phyloP scores from a whole-genome alignment of 148 eudicot species.

The Polygonum aviculare region DNA sequence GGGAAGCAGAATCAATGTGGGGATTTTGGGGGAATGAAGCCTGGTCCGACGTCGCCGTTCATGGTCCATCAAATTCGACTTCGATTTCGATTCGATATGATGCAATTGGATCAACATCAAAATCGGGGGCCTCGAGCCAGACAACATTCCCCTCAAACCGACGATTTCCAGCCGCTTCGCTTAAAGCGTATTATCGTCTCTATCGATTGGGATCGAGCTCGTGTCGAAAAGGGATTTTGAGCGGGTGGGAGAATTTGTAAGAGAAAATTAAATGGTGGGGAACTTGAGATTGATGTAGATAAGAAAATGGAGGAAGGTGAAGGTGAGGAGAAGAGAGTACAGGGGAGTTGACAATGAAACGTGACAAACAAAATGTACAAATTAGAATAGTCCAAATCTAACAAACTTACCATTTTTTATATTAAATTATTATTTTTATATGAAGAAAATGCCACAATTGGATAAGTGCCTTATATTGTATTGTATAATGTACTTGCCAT shows the following conservation, averaged over 20 bases:
- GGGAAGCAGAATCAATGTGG: background rate
- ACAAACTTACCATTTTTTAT: too few species aligned
- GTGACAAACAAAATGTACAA: background rate
- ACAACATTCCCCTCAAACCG: slow-evolving; percentile 13
- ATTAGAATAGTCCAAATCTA: background rate
- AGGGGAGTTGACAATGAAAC: background rate
- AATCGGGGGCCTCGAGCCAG: slow-evolving; percentile 10
- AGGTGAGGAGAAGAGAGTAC: background rate
- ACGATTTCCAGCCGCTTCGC: background rate
- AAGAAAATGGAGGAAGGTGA: background rate
- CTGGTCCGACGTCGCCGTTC: slow-evolving; percentile 7
- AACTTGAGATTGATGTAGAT: background rate
- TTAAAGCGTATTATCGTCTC: too few species aligned
- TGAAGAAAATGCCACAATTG: too few species aligned
- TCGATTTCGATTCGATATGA: background rate
- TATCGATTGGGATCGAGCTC: background rate
- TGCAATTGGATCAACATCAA: background rate
- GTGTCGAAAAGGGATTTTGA: background rate
- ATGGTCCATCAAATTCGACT: background rate
- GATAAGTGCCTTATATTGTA: too few species aligned
- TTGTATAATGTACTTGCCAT: too few species aligned
- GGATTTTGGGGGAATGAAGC: slow-evolving; percentile 8
- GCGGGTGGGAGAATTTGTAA: background rate
- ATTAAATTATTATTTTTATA: too few species aligned
- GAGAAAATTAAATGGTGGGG: too few species aligned